Percentiles rank a stretch among this genome's conserved stretches.
Evolutionary conservation across 2,329 filamentous ascomycete species (phyloP).

Genomic region (Xenosphaeropsis pyriputrescens): DNA sequence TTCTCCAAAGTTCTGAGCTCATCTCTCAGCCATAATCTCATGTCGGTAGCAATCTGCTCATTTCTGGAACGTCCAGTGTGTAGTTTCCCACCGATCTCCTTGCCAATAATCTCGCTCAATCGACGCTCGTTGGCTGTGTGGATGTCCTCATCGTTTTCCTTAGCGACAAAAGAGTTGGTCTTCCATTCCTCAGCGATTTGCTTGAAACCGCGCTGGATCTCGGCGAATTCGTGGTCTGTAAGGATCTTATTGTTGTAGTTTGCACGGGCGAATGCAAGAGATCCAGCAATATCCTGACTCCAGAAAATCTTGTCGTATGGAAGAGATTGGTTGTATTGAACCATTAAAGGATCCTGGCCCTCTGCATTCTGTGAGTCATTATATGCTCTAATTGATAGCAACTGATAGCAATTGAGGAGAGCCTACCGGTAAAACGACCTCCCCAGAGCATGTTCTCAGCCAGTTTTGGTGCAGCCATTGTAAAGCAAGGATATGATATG

Average conservation of each 20-base stretch:
- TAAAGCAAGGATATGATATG: too few relatives aligned
- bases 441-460: conserved; percentile 38
- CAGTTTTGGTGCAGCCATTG: conserved; percentile 6
- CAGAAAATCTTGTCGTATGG: conserved; percentile 64
- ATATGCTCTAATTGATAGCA: too few relatives aligned
- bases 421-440: conserved; percentile 40
- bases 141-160: conserved; percentile 34
- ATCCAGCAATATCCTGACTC: conserved; percentile 64
- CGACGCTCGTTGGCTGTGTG: conserved; percentile 60
- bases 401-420: too few relatives aligned
- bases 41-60: conserved; percentile 81
- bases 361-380: conserved; percentile 28
- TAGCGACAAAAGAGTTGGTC: conserved; percentile 29
- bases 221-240: conserved; percentile 51
- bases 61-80: conserved; percentile 82
- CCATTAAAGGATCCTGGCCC: conserved; percentile 71
- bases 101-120: conserved; percentile 73
- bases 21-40: conserved; percentile 78
- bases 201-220: conserved; percentile 56
- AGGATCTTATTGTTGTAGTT: conserved; percentile 63
- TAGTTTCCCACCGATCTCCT: conserved; percentile 72
- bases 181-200: conserved; percentile 36
- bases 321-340: conserved; percentile 67
- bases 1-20: conserved; percentile 55
- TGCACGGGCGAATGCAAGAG: conserved; percentile 64